Conservation (phyloP, 1,139 yeast genomes). For the Lodderomyces parapsilosis region DNA sequence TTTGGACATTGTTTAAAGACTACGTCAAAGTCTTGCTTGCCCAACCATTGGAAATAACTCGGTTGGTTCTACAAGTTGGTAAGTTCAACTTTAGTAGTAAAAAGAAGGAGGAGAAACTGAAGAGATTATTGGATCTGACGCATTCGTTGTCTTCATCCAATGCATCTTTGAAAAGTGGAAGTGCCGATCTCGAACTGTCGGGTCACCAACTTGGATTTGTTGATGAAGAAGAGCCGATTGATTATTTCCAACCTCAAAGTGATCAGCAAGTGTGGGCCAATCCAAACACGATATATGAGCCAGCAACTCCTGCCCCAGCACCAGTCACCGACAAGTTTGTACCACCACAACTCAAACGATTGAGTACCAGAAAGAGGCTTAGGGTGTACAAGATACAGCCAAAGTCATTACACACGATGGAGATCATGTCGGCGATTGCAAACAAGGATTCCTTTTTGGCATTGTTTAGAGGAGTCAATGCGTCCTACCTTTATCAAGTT, state of each 20-base stretch:
- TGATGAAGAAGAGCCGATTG: slow-evolving; percentile 54
- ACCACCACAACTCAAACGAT: slow-evolving; percentile 6
- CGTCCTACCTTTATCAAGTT: slow-evolving; percentile 77
- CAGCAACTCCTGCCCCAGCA: slow-evolving; percentile 1
- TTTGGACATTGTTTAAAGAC: slow-evolving; percentile 61
- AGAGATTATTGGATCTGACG: slow-evolving; percentile 13
- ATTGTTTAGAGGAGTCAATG: slow-evolving; percentile 82
- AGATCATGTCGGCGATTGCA: slow-evolving; percentile 66
- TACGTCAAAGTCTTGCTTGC: slow-evolving; percentile 67
- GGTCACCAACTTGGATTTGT: slow-evolving; percentile 1
- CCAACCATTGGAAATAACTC: slow-evolving; percentile 87
- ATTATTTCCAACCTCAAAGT: slow-evolving; percentile 46
- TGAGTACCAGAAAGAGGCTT: slow-evolving; percentile 8
- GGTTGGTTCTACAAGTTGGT: slow-evolving; percentile 80
- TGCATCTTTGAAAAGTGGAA: not conserved
- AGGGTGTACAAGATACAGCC: slow-evolving; percentile 49
- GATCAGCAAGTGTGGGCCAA: slow-evolving; percentile 15
- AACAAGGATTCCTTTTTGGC: slow-evolving; percentile 83
- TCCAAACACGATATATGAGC: slow-evolving; percentile 12
- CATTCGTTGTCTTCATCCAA: slow-evolving; percentile 1
- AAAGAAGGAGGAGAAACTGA: slow-evolving; percentile 9
- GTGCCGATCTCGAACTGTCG: not conserved
- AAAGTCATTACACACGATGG: slow-evolving; percentile 64
- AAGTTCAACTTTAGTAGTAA: slow-evolving; percentile 35
- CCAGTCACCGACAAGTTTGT: slow-evolving; percentile 4